A percentile compares a stretch with the other conserved stretches of the same genome.
phyloP scores from a whole-genome alignment of 139 green algal species.

The Yamagishiella unicocca region DNA sequence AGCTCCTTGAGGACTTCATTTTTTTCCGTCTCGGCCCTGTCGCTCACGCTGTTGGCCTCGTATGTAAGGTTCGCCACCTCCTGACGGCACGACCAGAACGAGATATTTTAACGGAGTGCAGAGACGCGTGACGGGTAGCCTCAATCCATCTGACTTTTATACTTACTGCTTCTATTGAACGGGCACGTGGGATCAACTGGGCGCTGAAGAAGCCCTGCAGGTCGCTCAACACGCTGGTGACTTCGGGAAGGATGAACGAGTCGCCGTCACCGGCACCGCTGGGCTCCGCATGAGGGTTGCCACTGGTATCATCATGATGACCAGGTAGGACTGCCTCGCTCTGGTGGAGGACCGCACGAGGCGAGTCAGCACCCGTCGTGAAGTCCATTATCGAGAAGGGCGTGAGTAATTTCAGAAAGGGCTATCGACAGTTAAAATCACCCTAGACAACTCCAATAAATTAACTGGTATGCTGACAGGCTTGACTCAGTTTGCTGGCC shows the following conservation, averaged over 20 bases:
- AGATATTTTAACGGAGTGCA: too few relatives aligned
- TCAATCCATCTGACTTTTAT: not conserved
- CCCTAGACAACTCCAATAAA: too few relatives aligned
- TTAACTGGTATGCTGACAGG: too few relatives aligned
- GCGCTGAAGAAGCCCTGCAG: not conserved
- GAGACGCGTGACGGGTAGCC: too few relatives aligned
- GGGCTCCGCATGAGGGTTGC: constrained; percentile 8
- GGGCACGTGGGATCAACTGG: not conserved
- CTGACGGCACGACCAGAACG: not conserved
- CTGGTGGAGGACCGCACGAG: too few relatives aligned
- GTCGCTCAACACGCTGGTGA: not conserved
- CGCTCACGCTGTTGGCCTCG: constrained; percentile 4
- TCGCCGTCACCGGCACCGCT: not conserved
- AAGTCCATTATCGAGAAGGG: too few relatives aligned
- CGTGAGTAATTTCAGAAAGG: too few relatives aligned
- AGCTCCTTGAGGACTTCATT: constrained; percentile 26
- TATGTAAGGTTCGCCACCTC: constrained; percentile 17
- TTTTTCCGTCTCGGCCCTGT: constrained; percentile 21
- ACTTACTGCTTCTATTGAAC: constrained; percentile 4
- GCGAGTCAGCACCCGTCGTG: too few relatives aligned
- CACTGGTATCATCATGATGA: not conserved
- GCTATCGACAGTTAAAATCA: too few relatives aligned
- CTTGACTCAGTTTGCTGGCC: too few relatives aligned
- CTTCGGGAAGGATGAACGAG: constrained; percentile 20
- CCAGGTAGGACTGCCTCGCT: not conserved